Evolutionary conservation across 2,329 filamentous ascomycete genomes (phyloP).

Genomic region (Dothistroma pini): DNA sequence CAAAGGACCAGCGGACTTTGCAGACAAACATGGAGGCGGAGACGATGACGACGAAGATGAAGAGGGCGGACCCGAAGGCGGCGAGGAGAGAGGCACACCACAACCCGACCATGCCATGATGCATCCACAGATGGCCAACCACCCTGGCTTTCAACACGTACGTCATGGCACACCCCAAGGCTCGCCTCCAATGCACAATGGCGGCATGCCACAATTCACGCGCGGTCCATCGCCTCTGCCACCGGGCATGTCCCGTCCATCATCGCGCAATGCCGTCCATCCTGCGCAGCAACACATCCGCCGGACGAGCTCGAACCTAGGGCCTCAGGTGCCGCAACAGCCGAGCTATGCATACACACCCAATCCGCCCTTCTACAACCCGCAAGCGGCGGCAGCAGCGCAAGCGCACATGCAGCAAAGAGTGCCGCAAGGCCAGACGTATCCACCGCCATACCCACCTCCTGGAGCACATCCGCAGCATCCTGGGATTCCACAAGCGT

Average conservation of each 20-base stretch:
- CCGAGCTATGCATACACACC: constrained; percentile 76
- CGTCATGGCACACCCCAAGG: constrained; percentile 78
- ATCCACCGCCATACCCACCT: constrained; percentile 30
- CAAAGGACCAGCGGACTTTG: constrained; percentile 91
- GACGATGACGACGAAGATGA: constrained; percentile 80
- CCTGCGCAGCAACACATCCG: constrained; percentile 65
- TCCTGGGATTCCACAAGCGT: constrained; percentile 60
- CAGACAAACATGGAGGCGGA: constrained; percentile 66
- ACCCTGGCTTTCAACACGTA: constrained; percentile 71
- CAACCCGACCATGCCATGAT: constrained; percentile 58
- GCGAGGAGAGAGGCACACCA: constrained; percentile 60
- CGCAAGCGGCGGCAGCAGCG: constrained; percentile 47
- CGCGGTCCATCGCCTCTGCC: constrained; percentile 81
- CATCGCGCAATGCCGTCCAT: constrained; percentile 67
- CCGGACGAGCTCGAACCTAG: constrained; percentile 70
- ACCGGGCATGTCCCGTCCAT: constrained; percentile 68
- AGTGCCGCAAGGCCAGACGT: constrained; percentile 24
- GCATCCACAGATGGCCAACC: constrained; percentile 44
- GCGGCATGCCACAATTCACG: constrained; percentile 61
- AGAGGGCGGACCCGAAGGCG: constrained; percentile 51
- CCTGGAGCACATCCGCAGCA: constrained; percentile 30
- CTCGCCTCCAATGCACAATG: constrained; percentile 82
- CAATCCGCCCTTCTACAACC: constrained; percentile 79
- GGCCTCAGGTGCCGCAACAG: constrained; percentile 53
- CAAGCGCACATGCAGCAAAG: constrained; percentile 45